Base-by-base conservation (phyloP, 2,329 filamentous ascomycete genomes). In the Dactylellina haptotyla region DNA sequence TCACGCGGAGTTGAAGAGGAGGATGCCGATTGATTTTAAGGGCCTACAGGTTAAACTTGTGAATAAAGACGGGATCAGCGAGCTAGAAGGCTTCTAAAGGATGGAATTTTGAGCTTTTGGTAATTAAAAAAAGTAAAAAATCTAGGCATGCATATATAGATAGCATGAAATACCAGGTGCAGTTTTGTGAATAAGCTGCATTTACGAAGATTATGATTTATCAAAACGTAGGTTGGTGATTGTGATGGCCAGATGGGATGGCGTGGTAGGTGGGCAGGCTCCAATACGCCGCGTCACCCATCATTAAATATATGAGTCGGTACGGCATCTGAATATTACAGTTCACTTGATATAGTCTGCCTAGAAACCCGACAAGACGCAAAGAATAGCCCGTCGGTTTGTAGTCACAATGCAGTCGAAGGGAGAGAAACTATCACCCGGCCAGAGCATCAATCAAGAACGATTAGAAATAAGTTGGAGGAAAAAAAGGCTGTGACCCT, bases 11-110 rank as follows among this genome's bases (percentile, higher is more conserved):
- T 84, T 99, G 80, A 97, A 97, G 87, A 89, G 95, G 81, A 88
- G 96, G 83, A 87, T 99, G 85, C 95, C 95, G 72, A 93, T 99
- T 80, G 95, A 99, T 82, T 99, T 98, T 87, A 99, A 99, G 86
- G 95, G 95, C 39, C 91, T 97, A 89, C 80, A 86, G 59, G 93
- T 99, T 79, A 98, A 98, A 86, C 90, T 93, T 34, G 88, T 99
- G 79, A 97, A 93, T 75, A 96, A 96, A 84, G 92, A 98, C 78
- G 95, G 96, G 9, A 90, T 99, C 75, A 84, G 87, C 78, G 92
- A 95, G 78, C 87, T 96, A 79, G 67, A 72, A 12, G 67, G 59
- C 12, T 72, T 72, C 28, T 53, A 54, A 43, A 50, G 16, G 10
- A 26, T 23, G 4, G 28, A 16, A 18, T 43, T n/a, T n/a, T n/a